phyloP scores from a whole-genome alignment of 176 grass and related monocot species.

The Triticum dicoccoides region DNA sequence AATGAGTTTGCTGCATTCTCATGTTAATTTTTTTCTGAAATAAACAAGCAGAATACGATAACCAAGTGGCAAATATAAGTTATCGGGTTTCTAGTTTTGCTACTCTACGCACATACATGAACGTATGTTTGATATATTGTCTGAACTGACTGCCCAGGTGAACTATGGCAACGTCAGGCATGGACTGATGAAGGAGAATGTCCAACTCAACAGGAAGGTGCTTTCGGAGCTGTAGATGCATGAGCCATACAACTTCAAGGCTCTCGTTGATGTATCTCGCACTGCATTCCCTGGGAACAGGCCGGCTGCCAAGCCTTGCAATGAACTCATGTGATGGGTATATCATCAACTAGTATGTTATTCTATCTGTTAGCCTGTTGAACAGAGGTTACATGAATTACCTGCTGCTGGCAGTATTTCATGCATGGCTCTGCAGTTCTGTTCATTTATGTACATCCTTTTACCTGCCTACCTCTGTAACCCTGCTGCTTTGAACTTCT shows the following conservation, averaged over 20 bases:
- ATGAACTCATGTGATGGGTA: not conserved
- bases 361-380: no score
- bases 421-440: no score
- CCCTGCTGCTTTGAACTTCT: no score
- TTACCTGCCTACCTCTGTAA: no score
- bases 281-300: constrained; percentile 84
- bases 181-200: constrained; percentile 91
- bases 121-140: not conserved
- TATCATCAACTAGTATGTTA: no score
- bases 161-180: constrained; percentile 97
- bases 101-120: not conserved
- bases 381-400: no score
- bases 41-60: not conserved
- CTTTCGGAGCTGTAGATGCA: constrained; percentile 89
- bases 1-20: not conserved
- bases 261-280: constrained; percentile 10
- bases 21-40: not conserved
- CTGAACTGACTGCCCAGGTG: constrained; percentile 44
- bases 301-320: constrained; percentile 23
- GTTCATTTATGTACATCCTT: no score
- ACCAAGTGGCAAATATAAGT: not conserved
- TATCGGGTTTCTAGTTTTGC: not conserved
- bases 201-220: constrained; percentile 92
- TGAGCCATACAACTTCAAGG: constrained; percentile 88
- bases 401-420: no score